A percentile compares a stretch with the other conserved stretches of the same genome.
Conservation (phyloP, 2,329 filamentous ascomycete genomes). For the Paecilomyces sp. region DNA sequence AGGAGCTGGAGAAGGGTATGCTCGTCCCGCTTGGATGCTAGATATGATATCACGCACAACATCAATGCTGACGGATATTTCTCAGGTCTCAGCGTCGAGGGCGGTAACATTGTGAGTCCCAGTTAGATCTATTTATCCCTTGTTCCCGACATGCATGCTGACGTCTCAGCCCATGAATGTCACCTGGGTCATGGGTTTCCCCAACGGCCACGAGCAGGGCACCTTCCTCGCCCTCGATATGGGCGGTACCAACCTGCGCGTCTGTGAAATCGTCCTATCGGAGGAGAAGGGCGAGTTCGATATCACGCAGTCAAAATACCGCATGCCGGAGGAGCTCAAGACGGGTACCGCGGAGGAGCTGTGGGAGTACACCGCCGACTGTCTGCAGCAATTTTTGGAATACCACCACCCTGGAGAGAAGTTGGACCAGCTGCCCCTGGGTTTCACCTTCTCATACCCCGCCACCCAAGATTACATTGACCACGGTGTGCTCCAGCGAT, state of each 20-base stretch:
- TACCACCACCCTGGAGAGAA: conserved; percentile 67
- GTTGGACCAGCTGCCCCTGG: conserved; percentile 60
- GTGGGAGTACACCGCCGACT: conserved; percentile 93
- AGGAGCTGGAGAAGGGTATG: conserved; percentile 77
- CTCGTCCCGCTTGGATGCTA: conserved; percentile 1
- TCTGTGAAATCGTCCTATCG: conserved; percentile 85
- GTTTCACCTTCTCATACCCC: conserved; percentile 95
- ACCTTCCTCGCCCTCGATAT: conserved; percentile 88
- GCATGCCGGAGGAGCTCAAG: conserved; percentile 88
- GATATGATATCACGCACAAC: conserved; percentile 1
- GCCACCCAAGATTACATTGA: conserved; percentile 91
- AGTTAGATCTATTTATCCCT: neutral
- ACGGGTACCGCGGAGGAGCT: conserved; percentile 75
- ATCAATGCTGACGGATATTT: conserved; percentile 2
- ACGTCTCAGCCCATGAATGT: conserved; percentile 84
- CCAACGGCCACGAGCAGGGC: conserved; percentile 78
- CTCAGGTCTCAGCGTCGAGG: conserved; percentile 72
- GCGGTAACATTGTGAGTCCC: conserved; percentile 77
- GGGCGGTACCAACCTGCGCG: conserved; percentile 91
- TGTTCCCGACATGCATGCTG: conserved; percentile 7
- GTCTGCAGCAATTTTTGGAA: conserved; percentile 82
- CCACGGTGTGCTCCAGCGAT: conserved; percentile 83
- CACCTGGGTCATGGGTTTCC: conserved; percentile 89
- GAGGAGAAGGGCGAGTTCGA: conserved; percentile 85
- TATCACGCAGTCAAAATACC: conserved; percentile 93